Evolutionary conservation across 2,329 filamentous ascomycete species (phyloP), one percentile per base, ranked within the genome.

Genomic region (Microsporum ferrugineum): DNA sequence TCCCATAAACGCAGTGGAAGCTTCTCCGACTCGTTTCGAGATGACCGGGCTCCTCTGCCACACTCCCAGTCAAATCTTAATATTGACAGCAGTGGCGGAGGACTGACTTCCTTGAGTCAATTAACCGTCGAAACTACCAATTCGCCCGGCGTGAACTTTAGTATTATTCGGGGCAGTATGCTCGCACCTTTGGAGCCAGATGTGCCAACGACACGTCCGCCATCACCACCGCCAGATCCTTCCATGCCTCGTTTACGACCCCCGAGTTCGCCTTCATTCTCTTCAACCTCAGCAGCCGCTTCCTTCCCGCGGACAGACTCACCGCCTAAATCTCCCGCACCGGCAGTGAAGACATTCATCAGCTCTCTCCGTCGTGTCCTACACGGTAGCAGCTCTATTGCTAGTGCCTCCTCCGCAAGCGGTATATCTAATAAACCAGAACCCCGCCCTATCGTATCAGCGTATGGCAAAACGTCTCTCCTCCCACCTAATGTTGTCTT

Each of bases 341-440:
- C 88, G 36, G 89, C 88, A 2, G 89, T 96, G 80, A 91, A 87
- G 72, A 94, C 86, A 67, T 82, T 97, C 0, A 81, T 99, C 58
- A 88, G 91, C 5, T 92, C 88, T 64, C 88, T 97, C 41, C 87
- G 91, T 17, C 85, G 90, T 64, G 91, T 87, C 4, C 73, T 96
- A 57, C 89, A 89, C 70, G 89, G 80, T 12, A 77, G 77, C 60
- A 76, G 79, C 57, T 71, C 72, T 29, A 69, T 66, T 3, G 6
- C 51, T 17, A 70, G 66, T 3, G 36, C 14, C 5, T 34, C 51
- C 68, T 55, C 51, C 68, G 34, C n/a, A 23, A 49, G 27, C 29
- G n/a, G 4, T 14, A 57, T 10, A 8, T 34, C 41, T 17, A 55
- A 36, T 41, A 60, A n/a, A 58, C 38, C 12, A 10, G 43, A 27